Evolutionary conservation across 331 rosid genomes (phyloP).

Genomic region (Rhamnella rubrinervis): DNA sequence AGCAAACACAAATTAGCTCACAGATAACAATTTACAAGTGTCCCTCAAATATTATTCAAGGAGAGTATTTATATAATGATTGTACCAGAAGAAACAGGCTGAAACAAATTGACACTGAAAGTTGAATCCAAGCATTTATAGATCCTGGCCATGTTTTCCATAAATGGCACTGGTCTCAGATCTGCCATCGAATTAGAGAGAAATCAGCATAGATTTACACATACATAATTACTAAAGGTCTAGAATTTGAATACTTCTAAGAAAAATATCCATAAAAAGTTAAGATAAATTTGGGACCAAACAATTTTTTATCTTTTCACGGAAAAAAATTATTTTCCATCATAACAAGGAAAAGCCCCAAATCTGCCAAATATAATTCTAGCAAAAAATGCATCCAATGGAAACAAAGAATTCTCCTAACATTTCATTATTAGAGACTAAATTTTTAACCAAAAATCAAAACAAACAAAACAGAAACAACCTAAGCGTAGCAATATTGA

Average conservation of each 20-base stretch:
- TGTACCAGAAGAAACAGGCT: conserved; percentile 55
- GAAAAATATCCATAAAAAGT: no score
- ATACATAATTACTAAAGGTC: background rate
- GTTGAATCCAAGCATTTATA: conserved; percentile 67
- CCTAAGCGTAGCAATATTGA: background rate
- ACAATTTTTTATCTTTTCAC: no score
- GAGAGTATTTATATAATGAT: background rate
- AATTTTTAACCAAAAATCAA: no score
- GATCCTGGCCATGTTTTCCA: conserved; percentile 68
- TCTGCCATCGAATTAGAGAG: conserved; percentile 40
- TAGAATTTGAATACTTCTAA: no score
- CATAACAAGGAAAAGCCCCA: background rate
- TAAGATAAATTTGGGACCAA: no score
- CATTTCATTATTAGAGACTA: no score
- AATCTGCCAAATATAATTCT: background rate
- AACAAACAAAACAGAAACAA: no score
- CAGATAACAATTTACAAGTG: no score
- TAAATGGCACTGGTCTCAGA: conserved; percentile 51
- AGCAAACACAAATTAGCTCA: background rate
- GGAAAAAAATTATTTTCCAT: background rate
- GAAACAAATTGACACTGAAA: conserved; percentile 42
- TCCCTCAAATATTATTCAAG: background rate
- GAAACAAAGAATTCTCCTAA: no score
- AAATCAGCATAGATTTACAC: background rate
- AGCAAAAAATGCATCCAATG: no score